phyloP scores from a whole-genome alignment of 2,329 filamentous ascomycete species.

The Fusarium pseudocircinatum region DNA sequence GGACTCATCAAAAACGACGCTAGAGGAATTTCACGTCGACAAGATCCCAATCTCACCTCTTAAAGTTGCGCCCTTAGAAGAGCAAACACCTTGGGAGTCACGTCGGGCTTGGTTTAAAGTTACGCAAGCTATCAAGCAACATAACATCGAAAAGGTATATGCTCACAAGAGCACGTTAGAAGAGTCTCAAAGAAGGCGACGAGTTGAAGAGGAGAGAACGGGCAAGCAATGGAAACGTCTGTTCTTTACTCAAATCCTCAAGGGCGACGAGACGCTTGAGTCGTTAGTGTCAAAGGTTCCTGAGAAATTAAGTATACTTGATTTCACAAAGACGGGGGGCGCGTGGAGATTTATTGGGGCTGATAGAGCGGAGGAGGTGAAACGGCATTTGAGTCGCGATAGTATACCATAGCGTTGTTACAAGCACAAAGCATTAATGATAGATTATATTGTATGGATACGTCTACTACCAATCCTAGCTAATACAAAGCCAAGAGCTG shows the following conservation, averaged over 20 bases:
- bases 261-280: neutral
- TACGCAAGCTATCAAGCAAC: conserved; percentile 72
- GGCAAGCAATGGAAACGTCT: conserved; percentile 31
- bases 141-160: conserved; percentile 78
- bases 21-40: conserved; percentile 15
- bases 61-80: conserved; percentile 54
- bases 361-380: neutral
- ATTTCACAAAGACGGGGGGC: neutral
- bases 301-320: neutral
- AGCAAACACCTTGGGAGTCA: conserved; percentile 84
- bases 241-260: conserved; percentile 18
- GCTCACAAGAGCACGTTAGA: conserved; percentile 83
- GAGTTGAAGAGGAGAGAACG: conserved; percentile 70
- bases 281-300: neutral
- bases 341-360: conserved; percentile 8
- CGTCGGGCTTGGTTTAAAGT: conserved; percentile 83
- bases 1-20: neutral
- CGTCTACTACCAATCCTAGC: neutral
- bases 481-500: neutral
- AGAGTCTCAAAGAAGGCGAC: conserved; percentile 79
- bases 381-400: neutral
- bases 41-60: neutral
- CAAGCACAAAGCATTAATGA: neutral
- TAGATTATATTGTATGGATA: neutral
- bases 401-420: conserved; percentile 56